Evolutionary conservation across 306 rosid species (phyloP), one percentile per base, ranked within the genome.

Genomic region (Vigna angularis): DNA sequence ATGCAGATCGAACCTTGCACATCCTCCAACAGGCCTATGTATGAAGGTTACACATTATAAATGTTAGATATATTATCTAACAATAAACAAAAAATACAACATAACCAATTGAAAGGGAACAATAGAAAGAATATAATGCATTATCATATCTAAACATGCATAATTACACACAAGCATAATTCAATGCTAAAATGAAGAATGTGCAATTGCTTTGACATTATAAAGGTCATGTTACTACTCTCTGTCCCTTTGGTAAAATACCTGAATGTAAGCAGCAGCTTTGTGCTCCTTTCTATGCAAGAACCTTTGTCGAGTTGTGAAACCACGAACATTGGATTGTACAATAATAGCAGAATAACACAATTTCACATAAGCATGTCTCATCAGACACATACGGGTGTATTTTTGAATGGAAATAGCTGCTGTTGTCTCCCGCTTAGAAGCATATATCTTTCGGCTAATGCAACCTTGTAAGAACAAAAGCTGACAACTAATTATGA

Each of bases 221-320:
- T 12, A 72, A 44, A 82, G 61, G 71, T 58, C 18, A 26, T 53
- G 55, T 56, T 28, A 49, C 62, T 59, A 58, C 45, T 20, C 45
- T 20, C 18, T 28, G 71, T 45, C 50, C 38, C 62, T 18, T 16
- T 5, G 13, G 51, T 47, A 70, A 68, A 63, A 55, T 77, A 93
- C 98, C 96, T 93, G 98, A 81, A 93, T 88, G 47, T 71, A 44
- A 72, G 88, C 81, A 20, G 91, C 98, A 77, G 98, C 94, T 85
- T 78, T 93, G 76, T 85, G 91, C 63, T 87, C 82, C 77, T 85
- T 93, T 67, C 79, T 86, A 72, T 77, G 89, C 83, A 84, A 61
- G 81, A 85, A 88, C 73, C 79, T 88, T 72, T 57, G 77, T 81
- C 90, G 96, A 64, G 89, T 87, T 51, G 87, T 76, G 74, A 88